These are phyloP conservation scores for Pseudogymnoascus sp. DNA, from an alignment of 2,329 filamentous ascomycete species.

Conservation along the genomic window DNA sequence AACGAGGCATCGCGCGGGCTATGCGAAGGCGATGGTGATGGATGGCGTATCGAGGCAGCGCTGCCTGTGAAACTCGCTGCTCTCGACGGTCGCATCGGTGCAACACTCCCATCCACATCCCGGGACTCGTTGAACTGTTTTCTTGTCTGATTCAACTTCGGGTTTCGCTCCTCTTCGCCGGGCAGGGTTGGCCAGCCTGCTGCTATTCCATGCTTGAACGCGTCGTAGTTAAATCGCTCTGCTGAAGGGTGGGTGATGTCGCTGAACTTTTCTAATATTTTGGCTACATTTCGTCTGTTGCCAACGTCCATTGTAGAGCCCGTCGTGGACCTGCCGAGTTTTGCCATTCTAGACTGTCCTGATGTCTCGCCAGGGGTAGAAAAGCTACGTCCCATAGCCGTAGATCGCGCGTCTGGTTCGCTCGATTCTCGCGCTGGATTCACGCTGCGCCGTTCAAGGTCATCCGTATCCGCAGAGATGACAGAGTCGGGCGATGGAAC, in stretches of 20 bases:
- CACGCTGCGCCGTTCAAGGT: not conserved
- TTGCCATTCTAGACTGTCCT: not conserved
- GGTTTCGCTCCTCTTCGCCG: slow-evolving; percentile 43
- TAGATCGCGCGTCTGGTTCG: not conserved
- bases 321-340: not conserved
- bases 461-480: not conserved
- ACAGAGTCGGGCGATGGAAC: slow-evolving; percentile 10
- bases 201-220: slow-evolving; percentile 40
- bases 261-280: slow-evolving; percentile 38
- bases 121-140: slow-evolving; percentile 34
- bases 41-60: slow-evolving; percentile 25
- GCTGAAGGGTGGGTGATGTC: slow-evolving; percentile 36
- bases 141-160: slow-evolving; percentile 32
- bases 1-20: slow-evolving; percentile 20
- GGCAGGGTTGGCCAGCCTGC: slow-evolving; percentile 50
- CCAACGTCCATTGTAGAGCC: slow-evolving; percentile 16
- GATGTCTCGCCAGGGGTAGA: slow-evolving; percentile 11
- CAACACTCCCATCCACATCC: slow-evolving; percentile 28
- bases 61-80: slow-evolving; percentile 33
- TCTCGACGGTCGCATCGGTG: slow-evolving; percentile 30
- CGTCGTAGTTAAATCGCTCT: slow-evolving; percentile 42
- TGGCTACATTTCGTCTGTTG: slow-evolving; percentile 38
- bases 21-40: slow-evolving; percentile 16
- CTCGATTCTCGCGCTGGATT: slow-evolving; percentile 10
- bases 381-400: slow-evolving; percentile 8